Evolutionary conservation across 345 rosid genomes (phyloP).

Genomic region (Aquilaria malaccensis): DNA sequence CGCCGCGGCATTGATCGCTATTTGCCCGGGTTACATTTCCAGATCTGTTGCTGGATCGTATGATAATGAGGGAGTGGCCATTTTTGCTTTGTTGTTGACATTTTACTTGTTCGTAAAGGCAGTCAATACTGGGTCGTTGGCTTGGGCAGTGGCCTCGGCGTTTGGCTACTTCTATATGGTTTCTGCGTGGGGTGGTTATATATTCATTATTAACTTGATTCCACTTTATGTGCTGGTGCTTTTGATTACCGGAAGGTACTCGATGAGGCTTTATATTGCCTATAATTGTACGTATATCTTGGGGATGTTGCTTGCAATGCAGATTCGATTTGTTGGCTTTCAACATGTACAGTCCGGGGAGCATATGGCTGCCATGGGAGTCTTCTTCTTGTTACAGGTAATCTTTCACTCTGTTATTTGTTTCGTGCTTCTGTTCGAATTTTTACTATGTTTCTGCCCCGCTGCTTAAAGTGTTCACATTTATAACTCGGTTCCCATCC

Average conservation of each 20-base stretch:
- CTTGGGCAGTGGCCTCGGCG: slow-evolving; percentile 92
- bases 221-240: slow-evolving; percentile 96
- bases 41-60: slow-evolving; percentile 95
- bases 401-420: background rate
- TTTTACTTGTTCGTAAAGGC: slow-evolving; percentile 91
- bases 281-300: slow-evolving; percentile 86
- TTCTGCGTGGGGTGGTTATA: slow-evolving; percentile 99
- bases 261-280: slow-evolving; percentile 87
- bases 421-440: background rate
- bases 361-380: slow-evolving; percentile 99
- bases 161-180: slow-evolving; percentile 98
- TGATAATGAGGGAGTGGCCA: slow-evolving; percentile 94
- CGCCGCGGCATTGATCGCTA: slow-evolving; percentile 83
- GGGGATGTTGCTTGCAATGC: slow-evolving; percentile 99
- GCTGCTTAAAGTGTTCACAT: background rate
- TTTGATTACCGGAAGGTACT: slow-evolving; percentile 87
- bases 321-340: slow-evolving; percentile 95
- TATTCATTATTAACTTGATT: slow-evolving; percentile 87
- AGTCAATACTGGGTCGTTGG: slow-evolving; percentile 81
- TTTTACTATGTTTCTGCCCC: background rate
- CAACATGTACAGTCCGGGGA: slow-evolving; percentile 99
- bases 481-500: no score
- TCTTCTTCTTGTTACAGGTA: slow-evolving; percentile 97
- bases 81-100: slow-evolving; percentile 80
- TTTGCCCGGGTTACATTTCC: slow-evolving; percentile 97